Percentiles rank a stretch among this genome's conserved stretches.
Conservation (phyloP, 176 grass and related monocot genomes). For the Carex parvula region DNA sequence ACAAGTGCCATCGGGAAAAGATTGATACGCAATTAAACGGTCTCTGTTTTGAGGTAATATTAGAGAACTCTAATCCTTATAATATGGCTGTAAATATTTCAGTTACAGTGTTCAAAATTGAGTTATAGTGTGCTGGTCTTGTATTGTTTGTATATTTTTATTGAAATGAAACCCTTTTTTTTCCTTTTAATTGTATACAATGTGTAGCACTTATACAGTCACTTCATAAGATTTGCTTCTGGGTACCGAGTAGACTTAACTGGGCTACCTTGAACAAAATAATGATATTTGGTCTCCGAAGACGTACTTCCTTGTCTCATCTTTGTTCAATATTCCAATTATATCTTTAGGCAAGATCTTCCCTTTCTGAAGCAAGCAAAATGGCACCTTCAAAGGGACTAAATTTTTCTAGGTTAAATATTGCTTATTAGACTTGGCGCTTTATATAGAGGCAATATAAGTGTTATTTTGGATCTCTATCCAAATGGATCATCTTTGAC, state of each 20-base stretch:
- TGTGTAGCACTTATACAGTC: not conserved
- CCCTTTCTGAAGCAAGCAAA: not conserved
- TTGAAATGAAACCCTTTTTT: not conserved
- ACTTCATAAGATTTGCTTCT: not conserved
- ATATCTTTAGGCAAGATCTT: not conserved
- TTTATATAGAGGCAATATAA: not conserved
- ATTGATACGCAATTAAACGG: conserved; percentile 25
- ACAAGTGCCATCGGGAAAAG: conserved; percentile 21
- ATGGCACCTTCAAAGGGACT: not conserved
- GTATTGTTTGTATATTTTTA: not conserved
- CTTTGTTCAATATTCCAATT: not conserved
- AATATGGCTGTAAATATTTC: not conserved
- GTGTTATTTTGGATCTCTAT: not conserved
- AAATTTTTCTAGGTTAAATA: not conserved
- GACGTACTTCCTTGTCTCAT: not conserved
- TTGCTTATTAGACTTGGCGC: not conserved
- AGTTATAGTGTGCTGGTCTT: too few species aligned
- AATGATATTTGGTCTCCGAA: not conserved
- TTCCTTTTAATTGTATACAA: not conserved
- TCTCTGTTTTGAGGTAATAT: conserved; percentile 21
- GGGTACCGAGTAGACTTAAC: not conserved
- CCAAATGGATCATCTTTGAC: not conserved
- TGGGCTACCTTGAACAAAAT: not conserved
- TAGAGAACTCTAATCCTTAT: not conserved
- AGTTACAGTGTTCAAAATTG: not conserved